Conservation (phyloP, 2,329 filamentous ascomycete genomes). For the Xylariales sp. region DNA sequence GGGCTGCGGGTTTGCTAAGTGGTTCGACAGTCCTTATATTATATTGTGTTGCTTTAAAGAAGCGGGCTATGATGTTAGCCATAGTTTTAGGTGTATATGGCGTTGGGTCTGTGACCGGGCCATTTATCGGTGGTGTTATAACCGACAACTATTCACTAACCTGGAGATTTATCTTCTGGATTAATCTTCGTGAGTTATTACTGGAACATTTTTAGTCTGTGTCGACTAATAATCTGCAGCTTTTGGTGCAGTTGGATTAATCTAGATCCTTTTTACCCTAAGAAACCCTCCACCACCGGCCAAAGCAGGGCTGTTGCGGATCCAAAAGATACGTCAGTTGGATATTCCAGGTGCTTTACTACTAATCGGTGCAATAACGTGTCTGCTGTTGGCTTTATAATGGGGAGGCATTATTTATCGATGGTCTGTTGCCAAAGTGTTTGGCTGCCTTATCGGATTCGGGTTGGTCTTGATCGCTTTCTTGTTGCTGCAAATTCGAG, state of each 20-base stretch:
- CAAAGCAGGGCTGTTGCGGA: conserved; percentile 1
- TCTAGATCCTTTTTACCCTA: not conserved
- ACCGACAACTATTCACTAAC: conserved; percentile 6
- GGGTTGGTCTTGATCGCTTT: not conserved
- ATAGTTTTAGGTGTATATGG: conserved; percentile 15
- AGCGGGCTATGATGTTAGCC: conserved; percentile 13
- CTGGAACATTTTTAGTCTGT: not conserved
- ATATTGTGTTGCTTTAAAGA: conserved; percentile 13
- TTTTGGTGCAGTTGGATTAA: conserved; percentile 2
- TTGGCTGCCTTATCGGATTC: conserved; percentile 19
- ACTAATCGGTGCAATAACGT: conserved; percentile 1
- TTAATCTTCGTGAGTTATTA: conserved; percentile 7
- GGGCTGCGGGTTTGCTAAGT: conserved; percentile 32
- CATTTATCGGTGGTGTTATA: conserved; percentile 16
- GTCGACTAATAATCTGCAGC: conserved; percentile 1
- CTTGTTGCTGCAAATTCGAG: not conserved
- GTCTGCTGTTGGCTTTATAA: conserved; percentile 19
- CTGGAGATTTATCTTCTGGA: conserved; percentile 9
- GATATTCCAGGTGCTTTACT: conserved; percentile 1
- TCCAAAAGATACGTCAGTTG: not conserved
- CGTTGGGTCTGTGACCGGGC: conserved; percentile 15
- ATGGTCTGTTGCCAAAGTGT: conserved; percentile 19
- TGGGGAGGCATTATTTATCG: conserved; percentile 18
- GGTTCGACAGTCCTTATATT: conserved; percentile 16
- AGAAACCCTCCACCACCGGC: conserved; percentile 4